Base-by-base conservation (phyloP, 345 rosid species). In the Erodium maritimum region DNA sequence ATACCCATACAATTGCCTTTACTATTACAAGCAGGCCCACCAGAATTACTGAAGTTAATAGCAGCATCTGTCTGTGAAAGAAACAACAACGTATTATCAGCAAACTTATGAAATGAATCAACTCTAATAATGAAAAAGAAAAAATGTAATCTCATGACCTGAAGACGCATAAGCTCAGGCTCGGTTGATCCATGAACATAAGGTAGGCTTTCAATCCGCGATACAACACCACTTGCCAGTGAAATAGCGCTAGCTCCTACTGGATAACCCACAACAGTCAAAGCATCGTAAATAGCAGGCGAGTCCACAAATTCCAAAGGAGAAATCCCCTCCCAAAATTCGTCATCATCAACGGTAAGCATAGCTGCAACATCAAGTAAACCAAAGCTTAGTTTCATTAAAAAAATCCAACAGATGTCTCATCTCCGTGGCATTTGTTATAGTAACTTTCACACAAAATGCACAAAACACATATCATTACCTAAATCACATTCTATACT, bases 281-380 rank as follows among this genome's bases (percentile, higher is more conserved):
- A 96, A 67, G 91, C 97, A 71, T 91, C 94, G 70, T 91, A 96
- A 63, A 91, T 84, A 2, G 96, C 91, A 59, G 97, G 97, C n/a
- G n/a, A n/a, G 57, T 83, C 82, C 12, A 96, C 96, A 72, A 91
- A 91, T 73, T 87, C 94, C 45, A 91, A 77, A 19, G 97, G 94
- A 3, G 82, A 67, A 17, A 83, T 77, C 61, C 91, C 97, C 79
- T 82, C 91, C 96, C 96, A 91, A 58, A 91, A 91, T 71, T 77
- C n/a, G n/a, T n/a, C n/a, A n/a, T n/a, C n/a, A n/a, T n/a, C n/a
- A n/a, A n/a, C n/a, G n/a, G n/a, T n/a, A 63, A 90, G 79, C 78
- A 90, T 19, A 22, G 95, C 95, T 87, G 79, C 34, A 76, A 19
- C 54, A 71, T 57, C 54, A 29, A 29, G 16, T 1, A 66, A 6